Evolutionary conservation across 1,139 yeast species (phyloP), one percentile per base, ranked within the genome.

Genomic region (Yamadazyma triangularis): DNA sequence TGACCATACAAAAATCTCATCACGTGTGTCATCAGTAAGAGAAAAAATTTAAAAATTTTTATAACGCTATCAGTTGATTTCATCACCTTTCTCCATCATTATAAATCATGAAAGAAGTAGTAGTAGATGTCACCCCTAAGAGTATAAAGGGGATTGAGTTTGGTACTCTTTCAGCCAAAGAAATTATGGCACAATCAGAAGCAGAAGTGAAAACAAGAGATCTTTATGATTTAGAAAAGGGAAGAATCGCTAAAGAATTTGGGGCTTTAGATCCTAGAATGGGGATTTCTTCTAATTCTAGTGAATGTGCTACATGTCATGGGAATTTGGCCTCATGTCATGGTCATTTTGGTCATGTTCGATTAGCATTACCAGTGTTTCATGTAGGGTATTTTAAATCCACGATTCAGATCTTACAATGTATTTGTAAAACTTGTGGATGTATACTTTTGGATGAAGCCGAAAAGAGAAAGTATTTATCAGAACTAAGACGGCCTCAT

Each of bases 371-470:
- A 30, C 99, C 99, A 2, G 97, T 89, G 12, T 93, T 91, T 62
- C 98, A 93, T 53, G 94, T 91, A 27, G 99, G 99, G 4, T 93
- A 88, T 55, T 91, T 93, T 70, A 91, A 89, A 56, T 81, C 93
- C 24, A 85, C 87, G 24, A 85, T 93, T 42, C 83, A 80, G 49
- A 89, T 93, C 30, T 64, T 93, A 34, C 98, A 93, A 57, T 78
- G 86, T 37, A 81, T 93, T 41, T 93, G 99, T 68, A 93, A 93
- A 56, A 79, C 74, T 44, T 93, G 99, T 61, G 84, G 95, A 1
- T 67, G 82, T 7, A 60, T 93, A 15, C 60, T 93, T 40, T 60
- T 93, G 26, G 87, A 81, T 43, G 95, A 86, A 43, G 73, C 69
- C 26, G 70, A 78, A 21, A 84, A 82, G 46, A 65, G 91, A 35